Evolutionary conservation across 2,329 filamentous ascomycete genomes (phyloP).

Genomic region (Neonectria coccinea): DNA sequence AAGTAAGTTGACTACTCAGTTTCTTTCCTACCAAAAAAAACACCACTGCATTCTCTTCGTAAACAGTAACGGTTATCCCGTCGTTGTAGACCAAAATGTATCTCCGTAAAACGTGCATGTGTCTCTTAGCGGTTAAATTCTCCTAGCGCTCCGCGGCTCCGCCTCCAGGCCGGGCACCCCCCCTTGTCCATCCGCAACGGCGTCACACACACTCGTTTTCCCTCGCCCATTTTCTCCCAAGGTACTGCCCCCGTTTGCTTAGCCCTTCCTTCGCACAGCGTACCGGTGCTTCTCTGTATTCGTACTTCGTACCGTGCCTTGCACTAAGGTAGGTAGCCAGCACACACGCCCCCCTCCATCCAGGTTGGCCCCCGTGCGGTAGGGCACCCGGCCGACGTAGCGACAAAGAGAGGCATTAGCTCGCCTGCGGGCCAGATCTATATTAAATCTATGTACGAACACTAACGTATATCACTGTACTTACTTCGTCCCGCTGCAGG

Average conservation of each 20-base stretch:
- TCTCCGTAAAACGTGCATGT: slow-evolving; percentile 21
- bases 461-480: too few species aligned
- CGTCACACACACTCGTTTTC: slow-evolving; percentile 41
- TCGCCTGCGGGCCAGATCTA: slow-evolving; percentile 15
- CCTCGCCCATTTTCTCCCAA: slow-evolving; percentile 14
- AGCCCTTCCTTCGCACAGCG: neutral
- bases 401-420: slow-evolving; percentile 20
- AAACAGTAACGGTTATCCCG: neutral
- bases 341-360: slow-evolving; percentile 24
- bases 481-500: neutral
- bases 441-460: neutral
- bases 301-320: neutral
- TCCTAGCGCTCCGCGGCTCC: slow-evolving; percentile 41
- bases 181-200: slow-evolving; percentile 41
- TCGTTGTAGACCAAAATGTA: neutral
- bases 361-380: slow-evolving; percentile 5
- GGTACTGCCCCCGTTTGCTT: slow-evolving; percentile 19
- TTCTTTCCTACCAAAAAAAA: neutral
- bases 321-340: neutral
- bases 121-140: slow-evolving; percentile 44
- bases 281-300: neutral
- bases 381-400: neutral
- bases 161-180: slow-evolving; percentile 30
- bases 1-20: neutral
- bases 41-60: neutral